These are phyloP conservation scores for Plasmodium vivax DNA, from an alignment of 169 alveolate species.

Conservation along the genomic window DNA sequence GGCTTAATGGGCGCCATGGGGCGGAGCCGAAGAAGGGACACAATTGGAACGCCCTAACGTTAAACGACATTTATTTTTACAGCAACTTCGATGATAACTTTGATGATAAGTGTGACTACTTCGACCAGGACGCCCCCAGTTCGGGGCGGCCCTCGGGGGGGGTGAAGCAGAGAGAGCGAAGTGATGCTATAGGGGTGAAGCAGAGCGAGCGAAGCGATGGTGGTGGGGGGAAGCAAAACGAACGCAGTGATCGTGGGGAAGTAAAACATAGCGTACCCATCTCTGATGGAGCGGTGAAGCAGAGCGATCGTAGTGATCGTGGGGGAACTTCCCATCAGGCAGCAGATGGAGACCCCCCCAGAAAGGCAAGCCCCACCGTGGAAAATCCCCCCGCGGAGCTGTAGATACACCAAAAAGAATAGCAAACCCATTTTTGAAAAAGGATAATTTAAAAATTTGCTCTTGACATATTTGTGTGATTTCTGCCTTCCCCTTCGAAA, in stretches of 20 bases:
- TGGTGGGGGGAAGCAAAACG: neutral
- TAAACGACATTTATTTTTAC: slow-evolving; percentile 37
- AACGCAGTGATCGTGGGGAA: neutral
- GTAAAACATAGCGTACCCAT: no score
- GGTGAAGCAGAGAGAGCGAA: neutral
- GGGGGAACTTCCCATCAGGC: neutral
- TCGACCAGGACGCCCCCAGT: neutral
- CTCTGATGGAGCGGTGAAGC: neutral
- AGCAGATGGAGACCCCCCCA: neutral
- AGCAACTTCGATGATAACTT: slow-evolving; percentile 28
- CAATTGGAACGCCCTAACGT: slow-evolving; percentile 6
- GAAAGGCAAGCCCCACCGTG: neutral
- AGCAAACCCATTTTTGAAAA: neutral
- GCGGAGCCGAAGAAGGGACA: neutral
- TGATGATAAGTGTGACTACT: slow-evolving; percentile 12
- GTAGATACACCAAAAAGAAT: neutral
- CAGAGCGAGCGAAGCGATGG: neutral
- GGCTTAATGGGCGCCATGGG: neutral
- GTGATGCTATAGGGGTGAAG: neutral
- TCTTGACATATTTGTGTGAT: neutral
- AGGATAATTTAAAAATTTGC: neutral
- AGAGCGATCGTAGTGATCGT: neutral
- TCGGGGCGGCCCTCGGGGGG: neutral
- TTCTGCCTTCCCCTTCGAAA: neutral
- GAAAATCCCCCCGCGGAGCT: neutral